Base-by-base conservation (phyloP, 805 yeast genomes). In the Candida cerambycidarum region DNA sequence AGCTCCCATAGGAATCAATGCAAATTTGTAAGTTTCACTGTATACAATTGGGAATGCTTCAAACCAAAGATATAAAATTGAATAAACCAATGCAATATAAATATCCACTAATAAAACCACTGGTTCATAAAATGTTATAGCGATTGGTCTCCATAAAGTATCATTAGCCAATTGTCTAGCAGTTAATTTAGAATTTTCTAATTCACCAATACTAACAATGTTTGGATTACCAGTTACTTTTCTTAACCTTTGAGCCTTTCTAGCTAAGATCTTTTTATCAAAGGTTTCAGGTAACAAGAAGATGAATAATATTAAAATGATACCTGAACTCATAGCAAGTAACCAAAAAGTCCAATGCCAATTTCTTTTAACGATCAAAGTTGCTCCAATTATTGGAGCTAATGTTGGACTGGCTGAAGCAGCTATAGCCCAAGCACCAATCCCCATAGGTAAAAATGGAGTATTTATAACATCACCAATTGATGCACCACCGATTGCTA, bases 271-370 rank as follows among this genome's bases (percentile, higher is more conserved):
- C 17, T 78, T 72, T 35, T 59, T 65, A 21, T 58, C 62, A 28
- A 65, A 70, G 4, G 80, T 73, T 53, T 78, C 82, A 3, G 81
- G 80, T 36, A 76, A 62, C 38, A 69, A 55, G 47, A 65, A 66
- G 1, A 59, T 40, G 48, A 76, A 61, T 2, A 69, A 7, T 0
- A 74, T 27, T 9, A 71, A 55, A 4, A 65, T 46, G 7, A 58
- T 56, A 9, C 75, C 78, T 34, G 72, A 53, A 29, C 72, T 47
- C 46, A 73, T 70, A 41, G 67, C 47, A 53, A 75, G 43, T 38
- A 75, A 63, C 83, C 83, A 78, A 53, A 78, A 76, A 17, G 72
- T 62, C 75, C 77, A 78, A 54, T 80, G 69, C 80, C 81, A 77
- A 14, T 41, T 13, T 35, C 44, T 65, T 35, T 67, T 72, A 6